Percentiles rank a stretch among this genome's conserved stretches.
Conservation (phyloP, 768 basidiomycete genomes). For the Crepidotus variabilis region DNA sequence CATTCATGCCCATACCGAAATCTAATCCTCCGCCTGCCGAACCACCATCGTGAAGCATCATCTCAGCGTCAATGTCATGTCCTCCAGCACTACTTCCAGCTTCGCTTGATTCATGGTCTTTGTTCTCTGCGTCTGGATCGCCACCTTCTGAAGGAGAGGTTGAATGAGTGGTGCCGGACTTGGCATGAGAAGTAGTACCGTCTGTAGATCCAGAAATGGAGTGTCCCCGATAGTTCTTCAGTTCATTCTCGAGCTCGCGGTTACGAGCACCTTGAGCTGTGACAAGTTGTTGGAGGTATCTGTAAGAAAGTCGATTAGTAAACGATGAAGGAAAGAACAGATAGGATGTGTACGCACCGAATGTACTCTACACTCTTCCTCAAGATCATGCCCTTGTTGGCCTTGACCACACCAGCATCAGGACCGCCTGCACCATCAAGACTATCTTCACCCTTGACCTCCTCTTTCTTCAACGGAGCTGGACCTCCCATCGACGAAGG, state of each 20-base stretch:
- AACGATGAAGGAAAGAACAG: neutral
- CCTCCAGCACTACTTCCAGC: neutral
- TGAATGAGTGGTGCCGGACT: conserved; percentile 15
- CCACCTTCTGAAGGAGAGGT: conserved; percentile 5
- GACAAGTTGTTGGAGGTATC: conserved; percentile 86
- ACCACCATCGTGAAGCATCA: conserved; percentile 3
- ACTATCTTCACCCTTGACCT: conserved; percentile 15
- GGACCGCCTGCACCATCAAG: conserved; percentile 2
- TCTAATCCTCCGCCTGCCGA: conserved; percentile 5
- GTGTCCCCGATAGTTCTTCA: conserved; percentile 38
- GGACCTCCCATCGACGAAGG: conserved; percentile 7
- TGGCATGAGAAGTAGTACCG: neutral
- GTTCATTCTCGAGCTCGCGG: conserved; percentile 72
- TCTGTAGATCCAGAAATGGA: neutral
- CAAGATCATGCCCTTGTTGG: conserved; percentile 93
- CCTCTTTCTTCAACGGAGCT: conserved; percentile 12
- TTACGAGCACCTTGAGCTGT: conserved; percentile 75
- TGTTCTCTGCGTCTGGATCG: neutral
- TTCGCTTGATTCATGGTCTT: neutral
- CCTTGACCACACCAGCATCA: conserved; percentile 61
- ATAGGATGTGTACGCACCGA: conserved; percentile 24
- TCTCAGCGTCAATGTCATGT: conserved; percentile 1
- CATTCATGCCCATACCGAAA: conserved; percentile 12
- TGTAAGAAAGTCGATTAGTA: conserved; percentile 11
- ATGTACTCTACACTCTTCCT: conserved; percentile 80